Percentiles rank a stretch among this genome's conserved stretches.
phyloP scores from a whole-genome alignment of 352 stramenopile genomes.

The Globisporangium emineosum region DNA sequence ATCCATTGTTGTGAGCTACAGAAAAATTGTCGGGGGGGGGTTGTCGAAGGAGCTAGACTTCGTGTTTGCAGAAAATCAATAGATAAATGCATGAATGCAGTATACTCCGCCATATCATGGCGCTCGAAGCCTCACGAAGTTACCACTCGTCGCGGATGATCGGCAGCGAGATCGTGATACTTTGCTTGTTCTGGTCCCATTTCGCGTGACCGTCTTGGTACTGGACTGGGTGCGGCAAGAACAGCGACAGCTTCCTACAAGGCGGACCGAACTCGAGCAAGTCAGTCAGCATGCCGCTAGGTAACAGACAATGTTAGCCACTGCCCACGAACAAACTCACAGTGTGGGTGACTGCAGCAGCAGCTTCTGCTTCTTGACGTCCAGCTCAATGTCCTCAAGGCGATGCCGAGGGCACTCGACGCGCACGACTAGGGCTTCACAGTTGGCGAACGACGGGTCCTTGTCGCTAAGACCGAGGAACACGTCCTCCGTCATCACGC shows the following conservation, averaged over 20 bases:
- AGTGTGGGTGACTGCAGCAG: conserved; percentile 58
- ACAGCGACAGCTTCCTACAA: conserved; percentile 60
- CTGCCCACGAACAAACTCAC: conserved; percentile 23
- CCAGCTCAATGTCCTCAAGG: conserved; percentile 73
- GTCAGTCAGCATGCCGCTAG: no score
- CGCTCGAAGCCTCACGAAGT: neutral
- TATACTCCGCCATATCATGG: no score
- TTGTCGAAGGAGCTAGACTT: no score
- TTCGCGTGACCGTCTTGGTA: conserved; percentile 69
- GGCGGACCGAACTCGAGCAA: no score
- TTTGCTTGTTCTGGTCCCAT: conserved; percentile 54
- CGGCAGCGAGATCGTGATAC: conserved; percentile 60
- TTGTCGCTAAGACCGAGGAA: conserved; percentile 82
- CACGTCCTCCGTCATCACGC: conserved; percentile 83
- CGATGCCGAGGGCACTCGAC: conserved; percentile 61
- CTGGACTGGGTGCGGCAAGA: conserved; percentile 69
- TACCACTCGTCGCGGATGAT: conserved; percentile 79
- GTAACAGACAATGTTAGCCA: no score
- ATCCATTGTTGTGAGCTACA: neutral
- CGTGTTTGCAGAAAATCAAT: neutral
- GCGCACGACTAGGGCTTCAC: conserved; percentile 77
- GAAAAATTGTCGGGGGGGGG: no score
- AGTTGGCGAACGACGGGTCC: conserved; percentile 77
- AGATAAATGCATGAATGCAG: no score
- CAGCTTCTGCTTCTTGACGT: conserved; percentile 79